Base-by-base conservation (phyloP, 495 filamentous ascomycete genomes). In the Parachaetomium inaequale region DNA sequence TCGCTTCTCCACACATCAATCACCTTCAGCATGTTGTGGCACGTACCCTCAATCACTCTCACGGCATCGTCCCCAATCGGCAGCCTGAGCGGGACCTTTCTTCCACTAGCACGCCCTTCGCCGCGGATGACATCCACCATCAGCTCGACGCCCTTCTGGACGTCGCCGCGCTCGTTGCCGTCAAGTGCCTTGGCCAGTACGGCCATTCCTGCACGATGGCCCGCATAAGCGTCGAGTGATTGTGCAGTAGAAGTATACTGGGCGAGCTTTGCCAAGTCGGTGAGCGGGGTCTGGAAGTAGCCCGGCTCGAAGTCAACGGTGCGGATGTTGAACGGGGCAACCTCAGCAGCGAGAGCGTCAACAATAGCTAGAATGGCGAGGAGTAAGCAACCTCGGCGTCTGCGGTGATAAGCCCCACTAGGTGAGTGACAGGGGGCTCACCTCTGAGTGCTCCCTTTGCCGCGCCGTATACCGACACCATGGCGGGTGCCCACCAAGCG, bases 401-500 rank as follows among this genome's bases (percentile, higher is more conserved):
- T 5, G 19, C 7, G 2, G 42, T 23, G 7, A 46, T 17, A 7
- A 7, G 3, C 15, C 38, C 38, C 4, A 17, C 4, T 32, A 32
- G 49, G 10, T 51, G 1, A 19, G 5, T 8, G 28, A 5, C 26
- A 10, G 12, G n/a, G 51, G 23, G 21, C 51, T 26, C 11, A 26
- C 65, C 75, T 25, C 73, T 72, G 2, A 80, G 23, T 2, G 79
- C 76, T 1, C 68, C 74, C 56, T 83, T 84, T 21, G 68, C 72
- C 0, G 75, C 72, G 8, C 74, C 75, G 64, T 83, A 84, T 32
- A 69, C 67, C 19, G 69, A 65, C 15, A 65, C 74, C 7, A 73
- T 73, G 0, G 79, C 74, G 26, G 77, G 74, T 11, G 74, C 79
- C 14, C 77, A 43, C 61, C 73, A 71, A 2, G 81, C 84, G 3